Percentiles rank a stretch among this genome's conserved stretches.
Evolutionary conservation across 164 flowering plant genomes (phyloP).

Genomic region (Cinnamomum chago): DNA sequence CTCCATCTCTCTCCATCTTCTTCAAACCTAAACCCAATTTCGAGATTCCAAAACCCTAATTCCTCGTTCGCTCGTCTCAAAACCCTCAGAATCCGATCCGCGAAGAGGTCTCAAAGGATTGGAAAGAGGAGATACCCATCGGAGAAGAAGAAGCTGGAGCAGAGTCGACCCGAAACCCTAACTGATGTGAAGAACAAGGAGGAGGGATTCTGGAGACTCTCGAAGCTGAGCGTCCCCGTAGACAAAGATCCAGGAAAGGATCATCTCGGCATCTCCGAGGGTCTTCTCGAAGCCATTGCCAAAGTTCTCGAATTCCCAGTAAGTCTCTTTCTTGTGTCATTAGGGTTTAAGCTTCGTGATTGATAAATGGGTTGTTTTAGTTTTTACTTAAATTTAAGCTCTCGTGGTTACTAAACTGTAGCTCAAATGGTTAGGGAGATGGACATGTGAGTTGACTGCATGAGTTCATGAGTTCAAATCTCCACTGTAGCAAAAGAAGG

Average conservation of each 20-base stretch:
- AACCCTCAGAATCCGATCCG: constrained; percentile 37
- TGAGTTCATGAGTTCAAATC: too few species aligned
- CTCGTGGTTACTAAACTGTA: too few species aligned
- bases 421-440: too few species aligned
- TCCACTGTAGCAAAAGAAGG: too few species aligned
- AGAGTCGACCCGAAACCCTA: constrained; percentile 27
- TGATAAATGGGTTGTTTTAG: too few species aligned
- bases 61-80: background rate
- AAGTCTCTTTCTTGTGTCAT: constrained; percentile 6
- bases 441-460: too few species aligned
- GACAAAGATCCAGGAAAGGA: constrained; percentile 85
- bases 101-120: constrained; percentile 45
- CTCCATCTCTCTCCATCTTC: background rate
- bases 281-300: constrained; percentile 67
- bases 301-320: constrained; percentile 92
- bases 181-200: constrained; percentile 41
- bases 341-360: too few species aligned
- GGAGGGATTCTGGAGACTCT: constrained; percentile 79
- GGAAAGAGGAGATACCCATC: constrained; percentile 91
- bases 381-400: too few species aligned
- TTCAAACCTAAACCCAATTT: background rate
- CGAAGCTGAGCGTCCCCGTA: constrained; percentile 67
- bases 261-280: constrained; percentile 51
- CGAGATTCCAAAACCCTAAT: background rate
- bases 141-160: constrained; percentile 80